Base-by-base conservation (phyloP, 306 rosid genomes). In the Hippophae gyantsensis region DNA sequence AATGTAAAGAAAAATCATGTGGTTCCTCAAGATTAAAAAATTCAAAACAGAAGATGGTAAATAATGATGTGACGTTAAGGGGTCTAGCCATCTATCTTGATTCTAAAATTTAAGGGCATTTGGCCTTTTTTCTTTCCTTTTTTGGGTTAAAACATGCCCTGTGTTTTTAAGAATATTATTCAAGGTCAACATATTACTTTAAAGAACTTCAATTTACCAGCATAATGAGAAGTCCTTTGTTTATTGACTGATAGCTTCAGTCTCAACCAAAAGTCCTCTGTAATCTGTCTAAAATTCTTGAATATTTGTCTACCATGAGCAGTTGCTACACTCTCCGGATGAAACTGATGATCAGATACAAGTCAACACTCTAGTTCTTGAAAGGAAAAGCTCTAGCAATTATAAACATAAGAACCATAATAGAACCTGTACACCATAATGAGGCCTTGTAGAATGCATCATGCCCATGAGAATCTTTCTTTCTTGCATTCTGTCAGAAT, bases 251-350 rank as follows among this genome's bases (percentile, higher is more conserved):
- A 78, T 60, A 83, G 65, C 65, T 77, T 81, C 52, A 43, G 72
- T 71, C 72, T 88, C 77, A 63, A 74, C 99, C 94, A 84, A 77
- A 88, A 81, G 60, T 88, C 83, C 64, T 84, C 68, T 27, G 99
- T 88, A 64, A 88, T 88, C 63, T 76, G 82, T 66, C 90, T 85
- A 64, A 93, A 93, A 70, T 88, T 93, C 78, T 75, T 78, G 77
- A 93, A 93, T 72, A 93, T 75, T 70, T 86, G 81, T 57, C 85
- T 82, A 61, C 99, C 99, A 64, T 86, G 78, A 74, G 72, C 66
- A 61, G 97, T 88, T 38, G 95, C 99, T 71, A 93, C 77, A 79
- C 99, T 93, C 82, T 93, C 99, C 56, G 99, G 99, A 82, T 93
- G 99, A 78, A 93, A 93, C 99, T 93, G 97, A 66, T 54, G 70